Base-by-base conservation (phyloP, 345 rosid genomes). In the Syzygium aromaticum region DNA sequence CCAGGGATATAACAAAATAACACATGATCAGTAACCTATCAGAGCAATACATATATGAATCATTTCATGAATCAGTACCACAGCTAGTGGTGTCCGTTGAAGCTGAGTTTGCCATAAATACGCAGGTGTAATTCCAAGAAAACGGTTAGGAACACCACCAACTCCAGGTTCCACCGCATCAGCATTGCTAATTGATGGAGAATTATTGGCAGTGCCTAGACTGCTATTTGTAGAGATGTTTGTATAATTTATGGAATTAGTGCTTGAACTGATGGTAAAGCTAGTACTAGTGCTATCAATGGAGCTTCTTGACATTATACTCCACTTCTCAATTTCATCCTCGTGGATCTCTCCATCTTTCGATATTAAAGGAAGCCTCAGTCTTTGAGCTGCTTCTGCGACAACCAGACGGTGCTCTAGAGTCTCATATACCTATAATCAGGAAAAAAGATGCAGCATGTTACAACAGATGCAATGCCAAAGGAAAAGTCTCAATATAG, bases 251-350 rank as follows among this genome's bases (percentile, higher is more conserved):
- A 90, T 85, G 0, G 98, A 96, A 93, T 94, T 96, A 54, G 96
- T 90, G 90, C 94, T 92, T 27, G 98, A 95, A 93, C 96, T 94
- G 85, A 95, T 90, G 30, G 99, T 96, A 54, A 91, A 89, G 90
- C 92, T 93, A 63, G 99, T 94, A 82, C 91, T 92, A 3, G 94
- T 95, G 90, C 98, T 95, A 90, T 96, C 99, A 85, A 98, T 95
- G 6, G 99, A 96, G 90, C 95, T 95, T 87, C 95, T 92, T 46
- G 99, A 98, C 89, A 95, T 86, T 67, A 93, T 88, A 87, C 98
- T 96, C 96, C 95, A 98, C 90, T 96, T 96, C 86, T 96, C 99
- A 86, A 98, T 94, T 85, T 96, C 99, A 84, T 98, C 98, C 93
- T 95, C 98, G 11, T 93, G 98, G 90, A 96, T 93, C 91, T 95